These are phyloP conservation scores for Beauveria medogensis DNA, from an alignment of 2,329 filamentous ascomycete species.

Conservation along the genomic window DNA sequence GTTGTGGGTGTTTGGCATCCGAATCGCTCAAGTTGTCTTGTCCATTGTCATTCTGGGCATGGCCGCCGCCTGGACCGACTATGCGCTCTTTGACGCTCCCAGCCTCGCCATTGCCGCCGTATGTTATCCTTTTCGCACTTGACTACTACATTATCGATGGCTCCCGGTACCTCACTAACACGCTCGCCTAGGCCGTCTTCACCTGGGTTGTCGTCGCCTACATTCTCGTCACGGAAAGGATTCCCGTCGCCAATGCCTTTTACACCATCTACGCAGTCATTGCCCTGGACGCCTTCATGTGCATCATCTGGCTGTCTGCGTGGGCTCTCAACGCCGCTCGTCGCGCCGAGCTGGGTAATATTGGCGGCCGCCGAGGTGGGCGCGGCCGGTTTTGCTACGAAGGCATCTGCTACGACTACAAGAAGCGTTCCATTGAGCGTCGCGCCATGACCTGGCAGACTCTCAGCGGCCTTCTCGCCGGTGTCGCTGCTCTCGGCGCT, in stretches of 20 bases:
- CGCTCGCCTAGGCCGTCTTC: slow-evolving; percentile 29
- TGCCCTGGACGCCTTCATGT: slow-evolving; percentile 33
- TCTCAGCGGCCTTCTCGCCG: slow-evolving; percentile 21
- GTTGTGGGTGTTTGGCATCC: slow-evolving; percentile 33
- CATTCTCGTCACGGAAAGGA: slow-evolving; percentile 32
- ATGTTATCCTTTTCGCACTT: background rate
- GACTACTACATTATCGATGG: too few relatives aligned
- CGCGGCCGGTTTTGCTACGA: slow-evolving; percentile 13
- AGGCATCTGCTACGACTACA: slow-evolving; percentile 14
- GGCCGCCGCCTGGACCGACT: slow-evolving; percentile 20
- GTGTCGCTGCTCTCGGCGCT: slow-evolving; percentile 36
- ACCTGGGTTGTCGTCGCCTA: slow-evolving; percentile 39
- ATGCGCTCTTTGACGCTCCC: slow-evolving; percentile 6
- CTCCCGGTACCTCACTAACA: slow-evolving; percentile 6
- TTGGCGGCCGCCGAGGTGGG: background rate
- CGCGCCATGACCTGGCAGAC: background rate
- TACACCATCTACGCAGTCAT: slow-evolving; percentile 40
- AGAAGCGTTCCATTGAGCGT: slow-evolving; percentile 7
- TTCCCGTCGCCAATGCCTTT: slow-evolving; percentile 22
- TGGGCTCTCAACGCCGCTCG: slow-evolving; percentile 15
- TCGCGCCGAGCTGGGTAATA: background rate
- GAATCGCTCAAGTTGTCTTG: slow-evolving; percentile 33
- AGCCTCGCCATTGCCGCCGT: slow-evolving; percentile 28
- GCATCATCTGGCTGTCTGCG: slow-evolving; percentile 40
- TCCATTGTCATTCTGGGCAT: slow-evolving; percentile 36